Evolutionary conservation across 805 yeast genomes (phyloP), one percentile per base, ranked within the genome.

Genomic region (Hanseniaspora vineae): DNA sequence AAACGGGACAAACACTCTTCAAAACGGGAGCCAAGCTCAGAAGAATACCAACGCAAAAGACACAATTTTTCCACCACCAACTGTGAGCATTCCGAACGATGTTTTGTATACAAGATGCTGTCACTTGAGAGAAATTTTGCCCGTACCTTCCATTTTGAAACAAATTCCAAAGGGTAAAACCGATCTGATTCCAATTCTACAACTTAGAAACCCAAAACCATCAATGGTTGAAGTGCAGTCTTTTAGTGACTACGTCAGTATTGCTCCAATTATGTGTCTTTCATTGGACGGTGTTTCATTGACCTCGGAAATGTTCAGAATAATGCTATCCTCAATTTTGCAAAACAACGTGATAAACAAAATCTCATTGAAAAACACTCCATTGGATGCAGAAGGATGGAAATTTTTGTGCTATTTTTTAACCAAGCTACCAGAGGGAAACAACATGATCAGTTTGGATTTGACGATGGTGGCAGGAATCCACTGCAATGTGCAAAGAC

Each of bases 101-200:
- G 71, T 81, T 39, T 71, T 89, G 58, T 89, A 89, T 64, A 85
- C 96, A 0, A 71, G 97, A 54, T 89, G 97, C 61, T 89, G 97
- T 57, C 97, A 89, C 63, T 66, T 89, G 51, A 71, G 97, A 48
- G 97, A 89, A 58, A 89, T 89, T 46, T 64, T 89, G 50, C 97
- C 97, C 0, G 87, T 89, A 47, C 92, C 95, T 1, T 94, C 95
- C 1, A 86, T 89, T 6, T 59, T 85, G 57, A 84, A 82, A 58
- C 95, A 86, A 60, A 72, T 89, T 51, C 80, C 80, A 57, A 57
- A 66, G 10, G 92, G 89, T 1, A 77, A 89, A 1, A 73, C 78
- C 46, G 84, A 84, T n/a, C 40, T 10, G 12, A 68, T 89, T n/a
- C 81, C 92, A 1, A 55, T 79, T 12, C 60, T 89, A 46, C 89